Evolutionary conservation across 768 basidiomycete species (phyloP).

Genomic region (Kwoniella bestiolae): DNA sequence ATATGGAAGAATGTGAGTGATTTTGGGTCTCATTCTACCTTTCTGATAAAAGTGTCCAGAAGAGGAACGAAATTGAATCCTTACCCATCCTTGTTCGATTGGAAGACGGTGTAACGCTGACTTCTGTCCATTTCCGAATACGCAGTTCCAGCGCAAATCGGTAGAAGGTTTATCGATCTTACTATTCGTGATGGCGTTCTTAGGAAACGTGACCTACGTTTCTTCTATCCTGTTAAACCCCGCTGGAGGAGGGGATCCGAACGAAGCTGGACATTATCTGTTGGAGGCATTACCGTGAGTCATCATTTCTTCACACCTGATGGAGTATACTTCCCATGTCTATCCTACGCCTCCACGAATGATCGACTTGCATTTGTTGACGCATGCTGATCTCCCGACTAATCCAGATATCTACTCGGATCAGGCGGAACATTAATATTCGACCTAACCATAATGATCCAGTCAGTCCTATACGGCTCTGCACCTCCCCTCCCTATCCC

Average conservation of each 20-base stretch:
- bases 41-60: too few species aligned
- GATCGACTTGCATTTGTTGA: too few species aligned
- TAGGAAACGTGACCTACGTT: conserved; percentile 93
- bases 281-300: conserved; percentile 84
- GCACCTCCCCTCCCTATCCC: conserved; percentile 36
- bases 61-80: too few species aligned
- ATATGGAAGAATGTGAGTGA: conserved; percentile 96
- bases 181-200: conserved; percentile 89
- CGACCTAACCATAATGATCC: conserved; percentile 86
- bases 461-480: conserved; percentile 73
- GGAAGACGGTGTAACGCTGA: too few species aligned
- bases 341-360: too few species aligned
- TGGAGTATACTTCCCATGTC: too few species aligned
- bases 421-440: conserved; percentile 92
- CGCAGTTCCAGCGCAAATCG: conserved; percentile 82
- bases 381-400: background rate
- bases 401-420: conserved; percentile 73
- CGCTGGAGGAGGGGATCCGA: conserved; percentile 57
- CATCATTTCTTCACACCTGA: background rate
- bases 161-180: conserved; percentile 95
- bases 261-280: conserved; percentile 69
- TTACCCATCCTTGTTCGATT: too few species aligned
- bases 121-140: background rate
- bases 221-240: conserved; percentile 83
- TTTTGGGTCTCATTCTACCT: background rate